phyloP scores from a whole-genome alignment of 306 rosid genomes.

The cucumber (Cucumis sativus) region DNA sequence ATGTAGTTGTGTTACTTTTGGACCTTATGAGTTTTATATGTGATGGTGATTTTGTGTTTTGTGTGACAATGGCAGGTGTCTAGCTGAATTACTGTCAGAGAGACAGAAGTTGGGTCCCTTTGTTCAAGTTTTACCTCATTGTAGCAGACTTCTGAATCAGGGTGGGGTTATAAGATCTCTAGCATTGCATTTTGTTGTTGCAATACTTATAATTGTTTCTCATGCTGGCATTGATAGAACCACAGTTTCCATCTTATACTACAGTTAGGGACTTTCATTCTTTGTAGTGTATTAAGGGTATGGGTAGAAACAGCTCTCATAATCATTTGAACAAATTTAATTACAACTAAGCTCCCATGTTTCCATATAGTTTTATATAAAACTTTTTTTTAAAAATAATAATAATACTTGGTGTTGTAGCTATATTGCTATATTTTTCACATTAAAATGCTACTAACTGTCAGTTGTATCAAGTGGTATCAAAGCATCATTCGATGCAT shows the following conservation, averaged over 20 bases:
- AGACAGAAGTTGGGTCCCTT: conserved; percentile 77
- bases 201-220: neutral
- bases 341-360: neutral
- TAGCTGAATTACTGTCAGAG: conserved; percentile 65
- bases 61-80: conserved; percentile 37
- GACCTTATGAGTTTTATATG: neutral
- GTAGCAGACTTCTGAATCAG: conserved; percentile 65
- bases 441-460: neutral
- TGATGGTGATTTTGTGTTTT: neutral
- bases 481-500: neutral
- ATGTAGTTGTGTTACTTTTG: neutral
- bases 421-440: neutral
- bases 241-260: neutral
- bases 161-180: conserved; percentile 22
- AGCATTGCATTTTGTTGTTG: neutral
- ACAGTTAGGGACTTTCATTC: neutral
- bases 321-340: neutral
- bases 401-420: neutral
- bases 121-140: conserved; percentile 60
- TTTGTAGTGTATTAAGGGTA: neutral
- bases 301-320: neutral
- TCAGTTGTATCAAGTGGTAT: neutral
- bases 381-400: neutral
- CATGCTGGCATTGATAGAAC: neutral
- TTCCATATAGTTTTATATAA: neutral